Percentiles rank a stretch among this genome's conserved stretches.
phyloP scores from a whole-genome alignment of 192 early-diverging fungal genomes.

The Backusella tarrabulga region DNA sequence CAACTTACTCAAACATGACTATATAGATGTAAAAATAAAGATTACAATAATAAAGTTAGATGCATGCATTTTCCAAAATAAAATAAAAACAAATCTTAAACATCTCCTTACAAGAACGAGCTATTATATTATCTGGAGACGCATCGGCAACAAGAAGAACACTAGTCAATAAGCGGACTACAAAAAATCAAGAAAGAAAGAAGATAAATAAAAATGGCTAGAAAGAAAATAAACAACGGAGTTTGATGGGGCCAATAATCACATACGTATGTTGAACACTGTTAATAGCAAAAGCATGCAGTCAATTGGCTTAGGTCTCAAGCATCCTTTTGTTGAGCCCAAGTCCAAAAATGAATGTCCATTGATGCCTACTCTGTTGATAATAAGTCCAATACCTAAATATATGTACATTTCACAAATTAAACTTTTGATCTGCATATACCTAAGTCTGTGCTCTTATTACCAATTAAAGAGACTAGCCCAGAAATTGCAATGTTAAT shows the following conservation, averaged over 20 bases:
- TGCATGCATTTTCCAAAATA: not conserved
- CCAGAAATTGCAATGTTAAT: constrained; percentile 18
- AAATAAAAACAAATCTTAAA: not conserved
- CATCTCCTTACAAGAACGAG: constrained; percentile 25
- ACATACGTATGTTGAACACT: constrained; percentile 26
- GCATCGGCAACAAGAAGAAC: constrained; percentile 21
- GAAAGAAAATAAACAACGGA: not conserved
- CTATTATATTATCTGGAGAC: constrained; percentile 20
- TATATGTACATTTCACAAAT: not conserved
- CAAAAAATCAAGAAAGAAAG: not conserved
- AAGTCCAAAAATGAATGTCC: constrained; percentile 21
- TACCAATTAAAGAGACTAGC: constrained; percentile 27
- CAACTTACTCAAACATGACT: constrained; percentile 27
- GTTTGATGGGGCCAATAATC: not conserved
- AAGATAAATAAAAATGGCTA: not conserved
- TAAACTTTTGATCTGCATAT: not conserved
- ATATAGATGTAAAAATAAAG: not conserved
- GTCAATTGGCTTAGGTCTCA: constrained; percentile 34
- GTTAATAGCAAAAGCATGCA: constrained; percentile 22
- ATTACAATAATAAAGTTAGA: not conserved
- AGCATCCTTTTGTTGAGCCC: constrained; percentile 7
- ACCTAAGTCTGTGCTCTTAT: not conserved
- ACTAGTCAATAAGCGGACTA: constrained; percentile 25
- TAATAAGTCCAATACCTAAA: constrained; percentile 16
- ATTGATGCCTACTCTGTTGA: constrained; percentile 14